Base-by-base conservation (phyloP, 768 basidiomycete genomes). In the Mrakia hoshinonis region DNA sequence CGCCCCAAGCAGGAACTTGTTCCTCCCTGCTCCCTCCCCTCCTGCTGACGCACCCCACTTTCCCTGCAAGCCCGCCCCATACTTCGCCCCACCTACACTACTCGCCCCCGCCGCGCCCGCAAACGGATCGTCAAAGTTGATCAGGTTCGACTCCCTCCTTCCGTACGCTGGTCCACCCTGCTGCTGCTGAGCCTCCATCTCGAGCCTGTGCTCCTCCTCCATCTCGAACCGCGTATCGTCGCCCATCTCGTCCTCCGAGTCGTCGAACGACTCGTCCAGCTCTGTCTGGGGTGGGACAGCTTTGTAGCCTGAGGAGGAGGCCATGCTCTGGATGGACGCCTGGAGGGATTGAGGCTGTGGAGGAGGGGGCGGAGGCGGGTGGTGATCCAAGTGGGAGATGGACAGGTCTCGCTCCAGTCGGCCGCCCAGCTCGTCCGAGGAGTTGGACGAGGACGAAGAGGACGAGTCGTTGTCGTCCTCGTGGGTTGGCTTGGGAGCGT, bases 361-460 rank as follows among this genome's bases (percentile, higher is more conserved):
- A 31, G 46, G 48, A 34, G 48, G 31, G 20, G 55, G 46, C 6
- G 20, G 47, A 4, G n/a, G 64, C 12, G 64, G 64, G 29, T 24
- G 64, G 31, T 46, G 47, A 13, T 34, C 69, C 12, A 61, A 34
- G 15, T 43, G 31, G 36, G 49, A 52, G 2, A 52, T 18, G 38
- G 61, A 39, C 3, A 52, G 62, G 29, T 63, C 58, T 20, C 58
- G 34, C 26, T 46, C 61, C 61, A 61, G 48, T 49, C 36, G 24
- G 29, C 36, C 47, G 46, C 43, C 46, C 39, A 24, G 38, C 18
- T 64, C 29, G 58, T n/a, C 24, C 38, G 36, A 70, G 48, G 36
- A 62, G 34, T 24, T 24, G 36, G 38, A 60, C 26, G 69, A 70
- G 62, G 61, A 63, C n/a, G 61, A 61, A n/a, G 61, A 52, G 47